A percentile compares a stretch with the other conserved stretches of the same genome.
These are phyloP conservation scores for Tricholoma furcatifolium DNA, from an alignment of 768 basidiomycete species.

Conservation along the genomic window DNA sequence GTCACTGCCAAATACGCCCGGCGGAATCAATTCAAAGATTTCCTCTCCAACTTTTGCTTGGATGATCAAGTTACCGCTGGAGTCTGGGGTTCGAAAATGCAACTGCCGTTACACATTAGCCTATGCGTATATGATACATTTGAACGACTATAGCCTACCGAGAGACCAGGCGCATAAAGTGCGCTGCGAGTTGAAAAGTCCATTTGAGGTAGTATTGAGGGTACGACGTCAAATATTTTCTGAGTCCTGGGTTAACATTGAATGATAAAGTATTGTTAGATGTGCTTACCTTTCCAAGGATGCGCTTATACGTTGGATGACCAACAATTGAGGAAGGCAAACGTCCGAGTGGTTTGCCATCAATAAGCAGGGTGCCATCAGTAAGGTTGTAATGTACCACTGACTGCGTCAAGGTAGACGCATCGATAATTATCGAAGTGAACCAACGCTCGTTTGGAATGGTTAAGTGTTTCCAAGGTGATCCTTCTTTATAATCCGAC, in stretches of 20 bases:
- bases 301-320: constrained; percentile 30
- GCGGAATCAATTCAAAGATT: constrained; percentile 35
- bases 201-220: constrained; percentile 5
- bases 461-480: constrained; percentile 19
- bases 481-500: constrained; percentile 14
- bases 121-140: neutral
- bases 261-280: neutral
- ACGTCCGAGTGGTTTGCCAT: constrained; percentile 37
- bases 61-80: constrained; percentile 25
- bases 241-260: constrained; percentile 7
- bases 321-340: constrained; percentile 32
- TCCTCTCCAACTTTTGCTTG: constrained; percentile 19
- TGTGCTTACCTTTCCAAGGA: constrained; percentile 34
- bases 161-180: constrained; percentile 8
- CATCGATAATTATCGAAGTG: constrained; percentile 7
- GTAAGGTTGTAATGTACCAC: constrained; percentile 40
- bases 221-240: constrained; percentile 9
- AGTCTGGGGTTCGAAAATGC: constrained; percentile 24
- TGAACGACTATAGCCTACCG: constrained; percentile 17
- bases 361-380: constrained; percentile 37
- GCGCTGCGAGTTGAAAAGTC: constrained; percentile 7
- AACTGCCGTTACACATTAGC: constrained; percentile 20
- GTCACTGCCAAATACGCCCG: constrained; percentile 12
- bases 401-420: neutral
- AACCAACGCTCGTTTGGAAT: constrained; percentile 28